phyloP scores from a whole-genome alignment of 495 filamentous ascomycete species.

The Neurospora sp. region DNA sequence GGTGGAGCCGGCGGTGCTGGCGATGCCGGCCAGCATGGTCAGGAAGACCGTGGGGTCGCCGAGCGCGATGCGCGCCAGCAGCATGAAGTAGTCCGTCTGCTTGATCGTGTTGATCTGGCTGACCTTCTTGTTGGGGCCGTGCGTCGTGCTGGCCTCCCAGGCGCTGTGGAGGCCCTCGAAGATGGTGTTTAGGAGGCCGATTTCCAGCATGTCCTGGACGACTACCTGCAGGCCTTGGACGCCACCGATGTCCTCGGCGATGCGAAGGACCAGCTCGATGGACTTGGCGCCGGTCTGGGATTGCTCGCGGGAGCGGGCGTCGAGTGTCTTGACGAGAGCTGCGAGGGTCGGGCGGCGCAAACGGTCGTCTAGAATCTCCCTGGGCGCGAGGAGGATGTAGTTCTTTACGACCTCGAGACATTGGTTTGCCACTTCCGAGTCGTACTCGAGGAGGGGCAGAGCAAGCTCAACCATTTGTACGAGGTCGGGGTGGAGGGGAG shows the following conservation, averaged over 20 bases:
- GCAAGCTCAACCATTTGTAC: slow-evolving; percentile 56
- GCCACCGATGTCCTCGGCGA: slow-evolving; percentile 58
- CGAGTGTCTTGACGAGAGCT: slow-evolving; percentile 50
- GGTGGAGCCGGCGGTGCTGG: slow-evolving; percentile 14
- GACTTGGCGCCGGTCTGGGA: slow-evolving; percentile 54
- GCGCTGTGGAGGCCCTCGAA: slow-evolving; percentile 61
- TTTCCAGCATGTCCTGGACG: slow-evolving; percentile 58
- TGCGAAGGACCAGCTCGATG: slow-evolving; percentile 61
- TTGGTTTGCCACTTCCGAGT: slow-evolving; percentile 39
- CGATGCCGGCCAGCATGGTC: slow-evolving; percentile 40
- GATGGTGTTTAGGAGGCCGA: slow-evolving; percentile 53
- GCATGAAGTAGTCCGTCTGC: slow-evolving; percentile 70
- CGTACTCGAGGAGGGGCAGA: slow-evolving; percentile 61
- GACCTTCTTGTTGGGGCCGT: slow-evolving; percentile 58
- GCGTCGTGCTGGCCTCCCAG: slow-evolving; percentile 63
- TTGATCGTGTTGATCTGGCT: slow-evolving; percentile 55
- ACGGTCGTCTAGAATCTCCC: slow-evolving; percentile 57
- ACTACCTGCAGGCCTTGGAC: slow-evolving; percentile 53
- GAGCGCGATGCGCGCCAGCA: slow-evolving; percentile 73
- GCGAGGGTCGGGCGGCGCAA: slow-evolving; percentile 46
- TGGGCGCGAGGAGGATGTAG: slow-evolving; percentile 72
- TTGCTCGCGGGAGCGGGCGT: slow-evolving; percentile 52
- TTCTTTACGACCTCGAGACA: slow-evolving; percentile 58
- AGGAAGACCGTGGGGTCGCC: slow-evolving; percentile 57
- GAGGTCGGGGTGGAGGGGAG: slow-evolving; percentile 55